phyloP scores from a whole-genome alignment of 495 filamentous ascomycete species.

The Aspergillus leporis region DNA sequence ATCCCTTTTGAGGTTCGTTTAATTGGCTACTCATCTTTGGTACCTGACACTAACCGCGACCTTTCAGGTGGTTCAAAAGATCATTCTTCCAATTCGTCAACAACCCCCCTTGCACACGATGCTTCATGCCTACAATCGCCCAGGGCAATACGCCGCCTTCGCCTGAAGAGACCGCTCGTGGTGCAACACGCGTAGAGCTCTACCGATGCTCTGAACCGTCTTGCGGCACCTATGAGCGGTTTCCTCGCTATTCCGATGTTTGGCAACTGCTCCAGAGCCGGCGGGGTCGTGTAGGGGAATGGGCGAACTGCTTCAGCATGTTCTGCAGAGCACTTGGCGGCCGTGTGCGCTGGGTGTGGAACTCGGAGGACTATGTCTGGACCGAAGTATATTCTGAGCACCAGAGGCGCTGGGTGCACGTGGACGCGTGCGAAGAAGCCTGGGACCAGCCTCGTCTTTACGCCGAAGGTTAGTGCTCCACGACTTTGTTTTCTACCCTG shows the following conservation, averaged over 20 bases:
- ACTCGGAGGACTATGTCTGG: slow-evolving; percentile 96
- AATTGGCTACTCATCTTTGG: slow-evolving; percentile 6
- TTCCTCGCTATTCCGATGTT: slow-evolving; percentile 93
- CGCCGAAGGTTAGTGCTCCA: slow-evolving; percentile 65
- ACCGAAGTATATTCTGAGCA: slow-evolving; percentile 97
- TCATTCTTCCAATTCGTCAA: slow-evolving; percentile 96
- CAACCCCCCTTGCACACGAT: slow-evolving; percentile 83
- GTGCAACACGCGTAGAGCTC: slow-evolving; percentile 83
- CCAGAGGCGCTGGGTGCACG: slow-evolving; percentile 92
- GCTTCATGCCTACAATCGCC: slow-evolving; percentile 77
- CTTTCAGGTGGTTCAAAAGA: slow-evolving; percentile 85
- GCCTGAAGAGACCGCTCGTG: slow-evolving; percentile 83
- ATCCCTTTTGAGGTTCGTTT: slow-evolving; percentile 70
- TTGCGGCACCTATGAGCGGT: slow-evolving; percentile 81
- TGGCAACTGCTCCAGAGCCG: slow-evolving; percentile 88
- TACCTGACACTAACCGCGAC: slow-evolving; percentile 22
- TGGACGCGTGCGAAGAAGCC: slow-evolving; percentile 89
- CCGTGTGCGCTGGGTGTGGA: slow-evolving; percentile 97
- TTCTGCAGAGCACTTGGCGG: slow-evolving; percentile 89
- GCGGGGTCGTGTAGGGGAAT: slow-evolving; percentile 87
- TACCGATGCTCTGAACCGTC: slow-evolving; percentile 74
- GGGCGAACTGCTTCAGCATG: slow-evolving; percentile 99
- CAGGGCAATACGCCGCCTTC: slow-evolving; percentile 80
- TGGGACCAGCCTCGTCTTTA: slow-evolving; percentile 96
- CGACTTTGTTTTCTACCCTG: not conserved